Percentiles rank a stretch among this genome's conserved stretches.
Evolutionary conservation across 148 eudicot genomes (phyloP).

Genomic region (Dianthus caryophyllus): DNA sequence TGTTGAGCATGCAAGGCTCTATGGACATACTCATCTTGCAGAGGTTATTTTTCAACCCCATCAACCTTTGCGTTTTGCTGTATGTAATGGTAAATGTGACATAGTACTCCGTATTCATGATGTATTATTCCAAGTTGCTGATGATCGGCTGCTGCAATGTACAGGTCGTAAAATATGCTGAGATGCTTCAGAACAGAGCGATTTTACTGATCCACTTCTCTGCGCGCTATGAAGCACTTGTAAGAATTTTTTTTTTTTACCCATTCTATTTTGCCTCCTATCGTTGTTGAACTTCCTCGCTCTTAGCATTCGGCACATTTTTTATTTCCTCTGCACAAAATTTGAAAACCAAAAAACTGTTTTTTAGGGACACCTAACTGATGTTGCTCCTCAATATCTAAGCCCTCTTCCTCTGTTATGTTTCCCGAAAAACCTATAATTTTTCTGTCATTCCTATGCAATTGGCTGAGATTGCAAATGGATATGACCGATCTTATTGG

Average conservation of each 20-base stretch:
- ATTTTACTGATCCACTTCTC: conserved; percentile 95
- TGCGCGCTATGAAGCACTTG: conserved; percentile 71
- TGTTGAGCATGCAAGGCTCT: conserved; percentile 81
- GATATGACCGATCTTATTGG: too few relatives aligned
- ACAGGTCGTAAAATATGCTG: conserved; percentile 62
- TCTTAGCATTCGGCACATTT: background rate
- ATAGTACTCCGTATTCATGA: background rate
- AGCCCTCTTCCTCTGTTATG: too few relatives aligned
- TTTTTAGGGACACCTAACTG: too few relatives aligned
- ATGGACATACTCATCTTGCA: conserved; percentile 81
- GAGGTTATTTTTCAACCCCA: conserved; percentile 50
- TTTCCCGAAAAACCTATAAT: too few relatives aligned
- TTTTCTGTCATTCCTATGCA: too few relatives aligned
- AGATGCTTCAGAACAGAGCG: conserved; percentile 74
- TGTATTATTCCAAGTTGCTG: background rate
- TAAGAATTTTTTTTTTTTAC: conserved; percentile 28
- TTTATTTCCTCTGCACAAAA: background rate
- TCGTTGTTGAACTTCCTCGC: background rate
- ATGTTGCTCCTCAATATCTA: too few relatives aligned
- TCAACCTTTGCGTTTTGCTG: background rate
- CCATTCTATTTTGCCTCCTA: background rate
- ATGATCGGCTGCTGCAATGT: background rate
- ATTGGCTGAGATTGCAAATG: too few relatives aligned
- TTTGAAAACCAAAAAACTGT: background rate
- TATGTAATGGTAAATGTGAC: background rate